A percentile compares a stretch with the other conserved stretches of the same genome.
These are phyloP conservation scores for Synura sp. DNA, from an alignment of 352 stramenopile species.

Conservation along the genomic window DNA sequence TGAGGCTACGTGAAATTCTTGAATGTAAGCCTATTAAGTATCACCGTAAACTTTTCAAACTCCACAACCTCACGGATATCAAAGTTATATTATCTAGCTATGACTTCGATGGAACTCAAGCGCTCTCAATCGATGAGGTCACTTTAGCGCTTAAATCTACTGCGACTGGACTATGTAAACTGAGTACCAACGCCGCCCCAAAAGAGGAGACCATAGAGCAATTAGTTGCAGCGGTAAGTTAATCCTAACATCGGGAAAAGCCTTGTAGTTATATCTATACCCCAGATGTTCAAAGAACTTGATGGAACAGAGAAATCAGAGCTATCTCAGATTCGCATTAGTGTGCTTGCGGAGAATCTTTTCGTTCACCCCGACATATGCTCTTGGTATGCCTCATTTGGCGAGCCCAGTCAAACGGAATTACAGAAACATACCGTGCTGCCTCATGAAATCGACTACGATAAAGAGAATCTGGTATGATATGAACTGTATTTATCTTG, in stretches of 20 bases:
- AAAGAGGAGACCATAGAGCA: background rate
- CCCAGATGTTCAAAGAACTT: background rate
- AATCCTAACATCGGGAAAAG: background rate
- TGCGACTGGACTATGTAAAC: background rate
- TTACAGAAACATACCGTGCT: background rate
- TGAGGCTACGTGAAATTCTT: background rate
- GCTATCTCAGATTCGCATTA: background rate
- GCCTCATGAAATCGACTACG: background rate
- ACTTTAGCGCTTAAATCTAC: background rate
- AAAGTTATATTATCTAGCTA: background rate
- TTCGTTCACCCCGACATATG: background rate
- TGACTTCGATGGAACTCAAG: background rate
- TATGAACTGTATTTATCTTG: no score
- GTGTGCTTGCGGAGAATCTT: background rate
- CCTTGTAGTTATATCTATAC: background rate
- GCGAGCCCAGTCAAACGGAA: background rate
- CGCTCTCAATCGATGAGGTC: slow-evolving; percentile 17
- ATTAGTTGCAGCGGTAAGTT: background rate
- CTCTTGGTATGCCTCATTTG: background rate
- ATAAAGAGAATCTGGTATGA: background rate
- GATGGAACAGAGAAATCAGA: background rate
- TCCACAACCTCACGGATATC: background rate
- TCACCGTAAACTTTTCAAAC: background rate
- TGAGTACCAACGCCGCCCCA: background rate
- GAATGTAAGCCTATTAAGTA: slow-evolving; percentile 26